These are phyloP conservation scores for Cladosporium cucumerinum DNA, from an alignment of 2,329 filamentous ascomycete genomes.

Conservation along the genomic window DNA sequence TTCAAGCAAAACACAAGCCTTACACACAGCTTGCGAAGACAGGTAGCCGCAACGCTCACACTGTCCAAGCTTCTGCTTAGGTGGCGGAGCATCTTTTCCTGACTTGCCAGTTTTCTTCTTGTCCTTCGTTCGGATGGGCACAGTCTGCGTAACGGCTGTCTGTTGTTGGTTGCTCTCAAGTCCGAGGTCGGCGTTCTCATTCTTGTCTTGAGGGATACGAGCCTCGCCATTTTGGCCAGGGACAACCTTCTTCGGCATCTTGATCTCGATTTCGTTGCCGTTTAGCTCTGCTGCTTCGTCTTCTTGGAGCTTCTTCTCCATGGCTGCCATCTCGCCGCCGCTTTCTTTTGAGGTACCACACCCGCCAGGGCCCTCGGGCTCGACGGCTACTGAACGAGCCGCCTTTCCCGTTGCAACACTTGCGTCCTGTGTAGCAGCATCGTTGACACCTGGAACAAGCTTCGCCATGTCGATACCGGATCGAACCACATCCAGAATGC, in stretches of 20 bases:
- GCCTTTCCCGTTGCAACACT: not conserved
- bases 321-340: slow-evolving; percentile 74
- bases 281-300: slow-evolving; percentile 57
- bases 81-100: slow-evolving; percentile 22
- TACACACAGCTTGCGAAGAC: slow-evolving; percentile 89
- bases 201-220: not conserved
- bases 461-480: slow-evolving; percentile 96
- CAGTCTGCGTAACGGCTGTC: not conserved
- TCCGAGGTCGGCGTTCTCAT: slow-evolving; percentile 1
- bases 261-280: slow-evolving; percentile 64
- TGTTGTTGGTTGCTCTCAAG: not conserved
- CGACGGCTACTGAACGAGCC: slow-evolving; percentile 30
- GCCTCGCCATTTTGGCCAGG: not conserved
- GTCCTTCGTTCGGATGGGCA: slow-evolving; percentile 34
- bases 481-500: slow-evolving; percentile 88
- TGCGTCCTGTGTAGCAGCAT: not conserved
- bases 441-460: slow-evolving; percentile 60
- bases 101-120: slow-evolving; percentile 21
- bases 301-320: slow-evolving; percentile 69
- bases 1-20: slow-evolving; percentile 87
- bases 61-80: slow-evolving; percentile 73
- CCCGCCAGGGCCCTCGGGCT: slow-evolving; percentile 63
- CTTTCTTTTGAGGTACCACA: slow-evolving; percentile 67
- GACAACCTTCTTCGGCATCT: slow-evolving; percentile 21
- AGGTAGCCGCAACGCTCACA: slow-evolving; percentile 92